Percentiles rank a stretch among this genome's conserved stretches.
Conservation (phyloP, 2,329 filamentous ascomycete species). For the Alternaria conjuncta region DNA sequence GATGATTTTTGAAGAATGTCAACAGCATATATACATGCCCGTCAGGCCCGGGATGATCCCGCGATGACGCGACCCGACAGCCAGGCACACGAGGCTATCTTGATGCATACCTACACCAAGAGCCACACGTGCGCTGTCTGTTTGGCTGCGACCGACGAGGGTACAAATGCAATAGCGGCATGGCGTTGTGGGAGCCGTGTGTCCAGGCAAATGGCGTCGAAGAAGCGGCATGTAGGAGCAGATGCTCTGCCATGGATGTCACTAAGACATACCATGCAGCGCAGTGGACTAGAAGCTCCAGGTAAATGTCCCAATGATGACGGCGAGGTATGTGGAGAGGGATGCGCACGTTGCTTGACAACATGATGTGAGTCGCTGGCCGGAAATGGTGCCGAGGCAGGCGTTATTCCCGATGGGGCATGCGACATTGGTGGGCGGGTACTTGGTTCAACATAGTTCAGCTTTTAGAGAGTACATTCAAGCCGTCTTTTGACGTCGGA, state of each 20-base stretch:
- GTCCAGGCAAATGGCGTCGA: conserved; percentile 5
- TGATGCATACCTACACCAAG: not conserved
- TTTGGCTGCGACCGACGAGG: conserved; percentile 19
- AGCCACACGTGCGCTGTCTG: conserved; percentile 6
- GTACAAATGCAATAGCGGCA: conserved; percentile 1
- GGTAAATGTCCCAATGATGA: conserved; percentile 7
- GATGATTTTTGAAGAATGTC: not conserved
- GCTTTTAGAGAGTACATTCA: not conserved
- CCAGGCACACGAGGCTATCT: conserved; percentile 9
- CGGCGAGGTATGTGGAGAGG: not conserved
- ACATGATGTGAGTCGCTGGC: conserved; percentile 22
- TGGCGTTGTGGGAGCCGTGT: conserved; percentile 3
- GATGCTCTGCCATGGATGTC: conserved; percentile 11
- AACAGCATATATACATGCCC: not conserved
- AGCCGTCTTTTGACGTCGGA: not conserved
- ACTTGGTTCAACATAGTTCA: not conserved
- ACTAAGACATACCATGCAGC: not conserved
- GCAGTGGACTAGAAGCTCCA: not conserved
- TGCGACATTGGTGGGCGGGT: not conserved
- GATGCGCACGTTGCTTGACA: conserved; percentile 22
- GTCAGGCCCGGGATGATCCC: not conserved
- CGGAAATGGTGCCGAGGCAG: conserved; percentile 3
- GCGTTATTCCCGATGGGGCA: conserved; percentile 14
- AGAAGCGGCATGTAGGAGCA: conserved; percentile 13
- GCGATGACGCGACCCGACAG: conserved; percentile 13